A percentile compares a stretch with the other conserved stretches of the same genome.
Conservation (phyloP, 2,329 filamentous ascomycete species). For the Cladorrhinum sp. region DNA sequence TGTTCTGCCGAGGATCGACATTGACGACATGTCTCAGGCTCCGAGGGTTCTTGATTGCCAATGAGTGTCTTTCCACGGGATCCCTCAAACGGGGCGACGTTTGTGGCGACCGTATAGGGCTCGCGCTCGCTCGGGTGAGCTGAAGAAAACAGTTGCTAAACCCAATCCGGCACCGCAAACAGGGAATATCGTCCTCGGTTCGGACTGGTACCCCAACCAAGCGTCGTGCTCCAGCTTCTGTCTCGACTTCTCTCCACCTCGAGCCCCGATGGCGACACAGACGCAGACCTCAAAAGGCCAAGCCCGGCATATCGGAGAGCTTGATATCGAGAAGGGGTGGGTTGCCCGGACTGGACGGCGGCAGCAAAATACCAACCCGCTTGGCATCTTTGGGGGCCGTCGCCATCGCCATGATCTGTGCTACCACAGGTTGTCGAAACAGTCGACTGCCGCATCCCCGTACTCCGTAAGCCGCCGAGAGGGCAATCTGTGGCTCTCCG, state of each 20-base stretch:
- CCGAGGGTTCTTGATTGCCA: neutral
- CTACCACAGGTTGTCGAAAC: neutral
- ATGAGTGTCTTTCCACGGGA: too few relatives aligned
- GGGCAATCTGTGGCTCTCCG: neutral
- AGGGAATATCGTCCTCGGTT: constrained; percentile 1
- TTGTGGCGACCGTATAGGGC: too few relatives aligned
- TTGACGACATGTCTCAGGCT: constrained; percentile 4
- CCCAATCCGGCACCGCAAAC: constrained; percentile 7
- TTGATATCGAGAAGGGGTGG: neutral
- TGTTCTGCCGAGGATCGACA: constrained; percentile 5
- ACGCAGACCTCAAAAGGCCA: neutral
- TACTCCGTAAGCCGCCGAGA: neutral
- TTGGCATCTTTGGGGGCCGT: neutral
- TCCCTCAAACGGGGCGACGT: too few relatives aligned
- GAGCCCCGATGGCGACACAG: neutral
- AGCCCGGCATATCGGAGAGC: neutral
- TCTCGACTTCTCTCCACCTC: neutral
- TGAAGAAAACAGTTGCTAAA: constrained; percentile 13
- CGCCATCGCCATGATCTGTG: neutral
- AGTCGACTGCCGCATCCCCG: neutral
- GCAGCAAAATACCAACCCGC: neutral
- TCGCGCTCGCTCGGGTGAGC: constrained; percentile 6
- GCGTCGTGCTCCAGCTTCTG: neutral
- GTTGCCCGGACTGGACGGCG: neutral
- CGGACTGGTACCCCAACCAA: constrained; percentile 14